A percentile compares a stretch with the other conserved stretches of the same genome.
Evolutionary conservation across 352 stramenopile genomes (phyloP).

Genomic region (Pelagophyceae sp.): DNA sequence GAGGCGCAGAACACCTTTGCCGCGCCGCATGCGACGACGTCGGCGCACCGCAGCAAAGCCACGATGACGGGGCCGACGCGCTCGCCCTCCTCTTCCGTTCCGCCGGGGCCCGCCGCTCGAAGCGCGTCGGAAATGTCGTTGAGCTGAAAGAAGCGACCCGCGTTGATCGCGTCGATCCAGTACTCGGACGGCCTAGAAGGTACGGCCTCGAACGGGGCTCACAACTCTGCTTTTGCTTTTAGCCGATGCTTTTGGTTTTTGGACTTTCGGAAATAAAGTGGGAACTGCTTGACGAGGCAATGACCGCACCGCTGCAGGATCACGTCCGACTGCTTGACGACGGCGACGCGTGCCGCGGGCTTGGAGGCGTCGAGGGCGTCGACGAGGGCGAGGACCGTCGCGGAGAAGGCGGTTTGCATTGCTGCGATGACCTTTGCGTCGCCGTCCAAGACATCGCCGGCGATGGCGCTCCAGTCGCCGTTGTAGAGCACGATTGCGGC

Average conservation of each 20-base stretch:
- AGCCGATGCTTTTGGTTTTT: no score
- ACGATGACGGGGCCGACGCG: constrained; percentile 24
- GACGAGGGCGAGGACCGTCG: constrained; percentile 41
- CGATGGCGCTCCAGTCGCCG: constrained; percentile 52
- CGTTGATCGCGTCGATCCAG: constrained; percentile 67
- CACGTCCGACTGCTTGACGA: constrained; percentile 54
- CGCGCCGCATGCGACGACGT: constrained; percentile 15
- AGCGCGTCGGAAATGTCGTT: constrained; percentile 45
- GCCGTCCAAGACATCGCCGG: constrained; percentile 45
- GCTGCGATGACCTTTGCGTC: constrained; percentile 51
- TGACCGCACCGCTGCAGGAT: constrained; percentile 59
- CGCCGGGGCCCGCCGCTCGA: not conserved
- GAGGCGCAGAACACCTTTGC: constrained; percentile 3
- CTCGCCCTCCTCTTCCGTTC: constrained; percentile 8
- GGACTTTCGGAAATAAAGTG: no score
- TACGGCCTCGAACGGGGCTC: no score
- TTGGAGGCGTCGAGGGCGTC: constrained; percentile 24
- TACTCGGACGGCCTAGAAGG: constrained; percentile 65
- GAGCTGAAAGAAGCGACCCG: constrained; percentile 55
- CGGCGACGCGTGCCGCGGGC: constrained; percentile 46
- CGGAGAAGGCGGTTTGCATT: constrained; percentile 44
- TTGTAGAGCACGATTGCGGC: constrained; percentile 43
- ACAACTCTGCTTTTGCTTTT: no score
- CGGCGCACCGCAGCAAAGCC: constrained; percentile 26
- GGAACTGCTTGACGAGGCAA: no score